These are phyloP conservation scores for Tanacetum coccineum DNA, from an alignment of 129 eudicot genomes.

Conservation along the genomic window DNA sequence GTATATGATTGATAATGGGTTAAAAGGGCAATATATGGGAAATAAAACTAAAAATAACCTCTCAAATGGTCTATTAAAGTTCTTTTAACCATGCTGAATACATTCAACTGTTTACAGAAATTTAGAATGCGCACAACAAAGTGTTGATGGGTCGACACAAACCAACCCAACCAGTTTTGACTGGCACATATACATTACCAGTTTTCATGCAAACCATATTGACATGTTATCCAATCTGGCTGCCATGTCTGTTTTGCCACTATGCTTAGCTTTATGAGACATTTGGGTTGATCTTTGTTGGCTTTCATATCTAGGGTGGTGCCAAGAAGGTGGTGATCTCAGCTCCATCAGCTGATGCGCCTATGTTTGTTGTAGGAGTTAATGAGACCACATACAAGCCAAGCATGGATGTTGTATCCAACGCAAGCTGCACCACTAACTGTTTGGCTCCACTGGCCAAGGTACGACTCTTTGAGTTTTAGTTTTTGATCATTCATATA, in stretches of 20 bases:
- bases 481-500: background rate
- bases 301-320: constrained; percentile 70
- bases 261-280: background rate
- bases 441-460: constrained; percentile 99
- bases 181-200: no score
- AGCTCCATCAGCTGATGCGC: constrained; percentile 98
- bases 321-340: constrained; percentile 93
- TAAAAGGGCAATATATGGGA: background rate
- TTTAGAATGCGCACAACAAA: background rate
- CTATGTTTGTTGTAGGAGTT: constrained; percentile 97
- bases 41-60: background rate
- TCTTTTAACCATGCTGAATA: no score
- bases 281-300: constrained; percentile 20
- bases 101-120: no score
- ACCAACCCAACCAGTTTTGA: no score
- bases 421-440: constrained; percentile 96
- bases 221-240: no score
- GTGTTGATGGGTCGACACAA: background rate
- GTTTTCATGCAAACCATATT: no score
- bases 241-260: no score
- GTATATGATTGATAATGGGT: background rate
- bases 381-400: constrained; percentile 81
- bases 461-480: constrained; percentile 34
- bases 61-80: no score
- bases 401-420: constrained; percentile 90